These are phyloP conservation scores for Hysterium pulicare DNA, from an alignment of 2,329 filamentous ascomycete species.

Conservation along the genomic window DNA sequence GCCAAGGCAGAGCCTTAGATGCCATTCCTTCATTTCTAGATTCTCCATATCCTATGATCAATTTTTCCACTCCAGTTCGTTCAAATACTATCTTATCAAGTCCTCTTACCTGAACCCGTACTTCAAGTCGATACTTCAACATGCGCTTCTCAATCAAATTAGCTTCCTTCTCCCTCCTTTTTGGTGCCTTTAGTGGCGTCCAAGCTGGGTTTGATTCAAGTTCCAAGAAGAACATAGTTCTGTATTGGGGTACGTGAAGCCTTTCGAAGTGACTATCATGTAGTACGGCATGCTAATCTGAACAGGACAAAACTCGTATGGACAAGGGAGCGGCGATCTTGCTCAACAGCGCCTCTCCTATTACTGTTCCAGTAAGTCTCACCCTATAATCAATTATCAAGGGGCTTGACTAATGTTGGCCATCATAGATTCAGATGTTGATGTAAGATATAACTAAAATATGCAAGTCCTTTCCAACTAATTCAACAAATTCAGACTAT, in stretches of 20 bases:
- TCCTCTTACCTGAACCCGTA: not conserved
- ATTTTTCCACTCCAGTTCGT: too few species aligned
- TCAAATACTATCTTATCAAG: too few species aligned
- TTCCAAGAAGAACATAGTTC: constrained; percentile 51
- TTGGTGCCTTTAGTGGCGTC: constrained; percentile 3
- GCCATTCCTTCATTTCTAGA: not conserved
- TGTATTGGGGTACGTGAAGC: constrained; percentile 60
- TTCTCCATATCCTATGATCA: not conserved
- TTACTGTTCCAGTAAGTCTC: constrained; percentile 57
- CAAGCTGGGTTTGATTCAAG: constrained; percentile 17
- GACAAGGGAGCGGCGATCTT: constrained; percentile 41
- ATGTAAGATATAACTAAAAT: constrained; percentile 20
- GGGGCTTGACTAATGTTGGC: constrained; percentile 17
- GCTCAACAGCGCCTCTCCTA: constrained; percentile 55
- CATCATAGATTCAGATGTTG: constrained; percentile 42
- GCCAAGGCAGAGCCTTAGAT: not conserved
- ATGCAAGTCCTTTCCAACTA: constrained; percentile 32
- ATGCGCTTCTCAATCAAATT: constrained; percentile 3
- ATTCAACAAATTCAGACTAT: constrained; percentile 45
- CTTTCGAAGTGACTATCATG: not conserved
- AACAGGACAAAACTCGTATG: constrained; percentile 58
- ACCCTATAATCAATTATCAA: constrained; percentile 4
- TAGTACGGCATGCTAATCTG: not conserved
- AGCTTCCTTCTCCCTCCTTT: constrained; percentile 1
- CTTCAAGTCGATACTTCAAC: not conserved